phyloP scores from a whole-genome alignment of 164 flowering plant species.

The Magnolia changhungtana region DNA sequence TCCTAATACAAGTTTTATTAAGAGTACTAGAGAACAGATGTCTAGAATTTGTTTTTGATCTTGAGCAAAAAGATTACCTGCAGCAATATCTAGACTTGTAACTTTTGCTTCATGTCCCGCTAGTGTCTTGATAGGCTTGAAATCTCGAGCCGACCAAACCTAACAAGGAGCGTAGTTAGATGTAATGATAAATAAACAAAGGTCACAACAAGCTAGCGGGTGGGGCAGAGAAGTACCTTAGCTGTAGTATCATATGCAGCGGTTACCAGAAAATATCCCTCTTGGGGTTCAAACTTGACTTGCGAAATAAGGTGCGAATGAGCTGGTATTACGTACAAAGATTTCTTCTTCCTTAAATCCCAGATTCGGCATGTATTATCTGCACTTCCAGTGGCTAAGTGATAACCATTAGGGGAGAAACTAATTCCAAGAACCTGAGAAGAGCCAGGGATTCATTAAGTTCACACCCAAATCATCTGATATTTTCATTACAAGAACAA shows the following conservation, averaged over 20 bases:
- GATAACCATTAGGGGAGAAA: constrained; percentile 96
- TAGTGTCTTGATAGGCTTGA: constrained; percentile 76
- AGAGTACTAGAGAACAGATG: not conserved
- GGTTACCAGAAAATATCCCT: constrained; percentile 86
- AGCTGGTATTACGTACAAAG: constrained; percentile 82
- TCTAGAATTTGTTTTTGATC: not conserved
- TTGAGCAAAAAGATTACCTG: constrained; percentile 42
- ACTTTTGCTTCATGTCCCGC: constrained; percentile 92
- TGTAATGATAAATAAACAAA: not conserved
- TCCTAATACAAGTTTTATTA: not conserved
- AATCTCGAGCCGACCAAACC: constrained; percentile 97
- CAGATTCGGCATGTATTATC: constrained; percentile 95
- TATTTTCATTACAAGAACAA: no score
- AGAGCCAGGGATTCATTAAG: constrained; percentile 4
- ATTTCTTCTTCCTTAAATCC: constrained; percentile 88
- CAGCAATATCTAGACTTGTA: constrained; percentile 67
- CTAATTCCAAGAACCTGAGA: constrained; percentile 70
- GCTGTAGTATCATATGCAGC: constrained; percentile 89
- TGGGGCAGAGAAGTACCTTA: constrained; percentile 42
- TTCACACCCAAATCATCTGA: not conserved
- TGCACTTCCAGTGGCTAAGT: constrained; percentile 89
- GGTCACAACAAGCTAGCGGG: not conserved
- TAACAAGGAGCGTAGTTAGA: constrained; percentile 19
- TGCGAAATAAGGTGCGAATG: constrained; percentile 88
- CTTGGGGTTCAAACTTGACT: constrained; percentile 93